phyloP scores from a whole-genome alignment of 192 early-diverging fungal species.

The Backusella westeae region DNA sequence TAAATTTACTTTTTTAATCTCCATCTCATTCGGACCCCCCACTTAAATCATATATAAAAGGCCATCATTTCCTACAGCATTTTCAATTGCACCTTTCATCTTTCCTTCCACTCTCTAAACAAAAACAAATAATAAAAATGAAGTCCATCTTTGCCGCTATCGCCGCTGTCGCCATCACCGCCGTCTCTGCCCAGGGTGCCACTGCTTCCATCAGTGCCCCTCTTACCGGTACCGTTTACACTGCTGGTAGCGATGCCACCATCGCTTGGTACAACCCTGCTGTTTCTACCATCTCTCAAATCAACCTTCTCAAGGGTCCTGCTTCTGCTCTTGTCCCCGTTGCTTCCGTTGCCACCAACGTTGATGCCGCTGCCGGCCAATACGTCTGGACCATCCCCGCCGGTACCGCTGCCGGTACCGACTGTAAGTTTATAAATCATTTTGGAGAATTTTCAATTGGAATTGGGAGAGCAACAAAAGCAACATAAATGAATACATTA shows the following conservation, averaged over 20 bases:
- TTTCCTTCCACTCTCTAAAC: constrained; percentile 4
- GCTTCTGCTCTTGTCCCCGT: constrained; percentile 29
- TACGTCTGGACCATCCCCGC: constrained; percentile 34
- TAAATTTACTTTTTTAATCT: constrained; percentile 5
- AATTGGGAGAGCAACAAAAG: background rate
- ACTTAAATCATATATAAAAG: constrained; percentile 5
- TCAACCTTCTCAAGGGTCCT: constrained; percentile 22
- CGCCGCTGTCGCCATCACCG: constrained; percentile 6
- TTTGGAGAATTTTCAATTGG: background rate
- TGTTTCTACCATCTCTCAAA: constrained; percentile 15
- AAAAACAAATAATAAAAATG: constrained; percentile 10
- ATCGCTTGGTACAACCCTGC: constrained; percentile 24
- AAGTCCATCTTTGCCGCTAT: background rate
- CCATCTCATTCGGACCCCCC: background rate
- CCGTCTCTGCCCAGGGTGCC: constrained; percentile 21
- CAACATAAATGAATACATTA: background rate
- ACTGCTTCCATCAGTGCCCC: constrained; percentile 25
- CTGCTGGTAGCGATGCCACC: constrained; percentile 15
- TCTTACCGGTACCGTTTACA: constrained; percentile 9
- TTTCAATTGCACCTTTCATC: background rate
- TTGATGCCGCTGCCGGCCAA: background rate
- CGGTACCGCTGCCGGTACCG: constrained; percentile 12
- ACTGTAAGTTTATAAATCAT: constrained; percentile 29
- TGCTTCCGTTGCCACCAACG: constrained; percentile 26
- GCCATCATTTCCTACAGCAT: background rate